Evolutionary conservation across 164 flowering plant species (phyloP).

Genomic region (Magnolia kwangsiensis): DNA sequence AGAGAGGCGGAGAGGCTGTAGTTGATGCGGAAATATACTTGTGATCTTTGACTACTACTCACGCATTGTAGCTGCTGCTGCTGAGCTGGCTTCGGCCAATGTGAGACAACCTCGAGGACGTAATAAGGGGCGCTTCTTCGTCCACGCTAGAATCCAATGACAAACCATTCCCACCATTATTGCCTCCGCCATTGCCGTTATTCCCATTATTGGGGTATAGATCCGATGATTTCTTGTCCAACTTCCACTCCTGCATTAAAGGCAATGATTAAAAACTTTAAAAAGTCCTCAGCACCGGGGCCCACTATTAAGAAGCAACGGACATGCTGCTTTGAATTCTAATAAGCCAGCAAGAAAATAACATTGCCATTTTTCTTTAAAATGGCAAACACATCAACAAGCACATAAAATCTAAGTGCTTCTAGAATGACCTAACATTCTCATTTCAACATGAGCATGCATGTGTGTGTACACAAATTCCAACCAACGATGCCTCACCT

Average conservation of each 20-base stretch:
- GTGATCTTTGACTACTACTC: background rate
- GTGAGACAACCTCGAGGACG: conserved; percentile 61
- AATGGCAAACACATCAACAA: no score
- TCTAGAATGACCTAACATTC: no score
- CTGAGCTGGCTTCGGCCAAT: conserved; percentile 66
- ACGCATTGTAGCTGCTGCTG: conserved; percentile 30
- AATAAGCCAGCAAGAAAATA: no score
- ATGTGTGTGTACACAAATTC: no score
- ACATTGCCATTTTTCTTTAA: no score
- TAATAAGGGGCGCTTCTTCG: conserved; percentile 75
- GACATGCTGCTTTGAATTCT: no score
- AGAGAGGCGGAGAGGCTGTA: background rate
- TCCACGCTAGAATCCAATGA: conserved; percentile 41
- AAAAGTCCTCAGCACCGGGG: background rate
- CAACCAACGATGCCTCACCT: no score
- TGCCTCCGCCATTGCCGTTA: conserved; percentile 26
- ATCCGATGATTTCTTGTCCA: conserved; percentile 88
- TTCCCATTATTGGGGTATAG: conserved; percentile 36
- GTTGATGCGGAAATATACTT: background rate
- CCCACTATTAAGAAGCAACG: no score
- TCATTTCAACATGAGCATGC: no score
- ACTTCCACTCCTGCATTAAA: conserved; percentile 64
- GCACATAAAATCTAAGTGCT: no score
- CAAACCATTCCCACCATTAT: conserved; percentile 25
- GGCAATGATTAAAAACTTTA: background rate